These are phyloP conservation scores for Schoenoplectus triqueter DNA, from an alignment of 202 grass and related monocot genomes.

Conservation along the genomic window DNA sequence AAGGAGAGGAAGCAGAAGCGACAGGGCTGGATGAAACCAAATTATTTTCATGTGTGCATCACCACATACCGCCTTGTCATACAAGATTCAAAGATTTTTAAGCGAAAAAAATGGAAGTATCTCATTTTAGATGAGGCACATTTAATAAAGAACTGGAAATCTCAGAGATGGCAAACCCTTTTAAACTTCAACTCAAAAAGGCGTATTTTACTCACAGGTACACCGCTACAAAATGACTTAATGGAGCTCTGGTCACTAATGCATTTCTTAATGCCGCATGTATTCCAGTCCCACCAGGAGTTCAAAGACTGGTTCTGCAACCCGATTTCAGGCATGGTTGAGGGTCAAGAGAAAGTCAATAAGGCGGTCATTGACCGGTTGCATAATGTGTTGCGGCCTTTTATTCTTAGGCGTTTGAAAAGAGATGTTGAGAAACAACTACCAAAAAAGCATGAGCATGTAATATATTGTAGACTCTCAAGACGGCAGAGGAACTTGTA, in stretches of 20 bases:
- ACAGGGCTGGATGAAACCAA: slow-evolving; percentile 96
- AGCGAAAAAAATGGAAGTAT: slow-evolving; percentile 99
- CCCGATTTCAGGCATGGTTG: slow-evolving; percentile 98
- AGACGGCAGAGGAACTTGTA: slow-evolving; percentile 98
- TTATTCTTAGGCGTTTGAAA: slow-evolving; percentile 90
- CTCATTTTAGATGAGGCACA: slow-evolving; percentile 99
- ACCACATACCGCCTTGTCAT: slow-evolving; percentile 98
- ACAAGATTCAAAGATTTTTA: slow-evolving; percentile 98
- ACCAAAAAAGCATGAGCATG: slow-evolving; percentile 86
- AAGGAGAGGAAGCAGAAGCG: slow-evolving; percentile 98
- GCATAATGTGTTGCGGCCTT: slow-evolving; percentile 98
- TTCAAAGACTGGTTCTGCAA: slow-evolving; percentile 99
- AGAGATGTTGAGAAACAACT: slow-evolving; percentile 97
- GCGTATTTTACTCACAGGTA: slow-evolving; percentile 94
- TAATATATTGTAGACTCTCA: slow-evolving; percentile 94
- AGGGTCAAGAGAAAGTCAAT: slow-evolving; percentile 98
- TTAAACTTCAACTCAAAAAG: slow-evolving; percentile 98
- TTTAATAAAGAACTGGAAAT: slow-evolving; percentile 99
- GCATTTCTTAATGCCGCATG: slow-evolving; percentile 99
- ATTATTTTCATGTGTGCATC: slow-evolving; percentile 98
- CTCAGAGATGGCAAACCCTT: slow-evolving; percentile 97
- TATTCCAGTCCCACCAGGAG: slow-evolving; percentile 99
- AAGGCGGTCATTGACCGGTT: slow-evolving; percentile 92
- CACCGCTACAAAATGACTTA: slow-evolving; percentile 96
- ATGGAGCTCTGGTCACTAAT: slow-evolving; percentile 99